These are phyloP conservation scores for Talaromyces sp. DNA, from an alignment of 2,329 filamentous ascomycete species.

Conservation along the genomic window DNA sequence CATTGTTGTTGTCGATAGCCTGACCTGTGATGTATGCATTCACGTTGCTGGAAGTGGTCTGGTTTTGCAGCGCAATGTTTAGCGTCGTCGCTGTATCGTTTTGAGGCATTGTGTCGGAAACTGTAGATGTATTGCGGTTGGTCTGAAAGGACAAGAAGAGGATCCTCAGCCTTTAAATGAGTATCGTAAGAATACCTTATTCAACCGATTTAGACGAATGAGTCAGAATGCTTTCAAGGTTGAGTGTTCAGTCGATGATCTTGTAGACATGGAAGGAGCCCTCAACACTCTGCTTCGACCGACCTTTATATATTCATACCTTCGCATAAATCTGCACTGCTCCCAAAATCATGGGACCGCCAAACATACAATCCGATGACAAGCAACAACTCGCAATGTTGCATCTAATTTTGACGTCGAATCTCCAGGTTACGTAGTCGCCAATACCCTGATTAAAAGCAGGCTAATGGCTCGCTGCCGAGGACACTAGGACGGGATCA, in stretches of 20 bases:
- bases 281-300: background rate
- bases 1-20: conserved; percentile 58
- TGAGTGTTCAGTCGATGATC: background rate
- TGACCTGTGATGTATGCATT: conserved; percentile 71
- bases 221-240: conserved; percentile 5
- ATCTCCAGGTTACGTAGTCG: background rate
- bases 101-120: background rate
- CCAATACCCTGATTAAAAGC: background rate
- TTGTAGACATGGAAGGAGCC: background rate
- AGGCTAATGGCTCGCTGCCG: background rate
- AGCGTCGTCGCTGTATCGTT: conserved; percentile 38
- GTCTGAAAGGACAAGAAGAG: background rate
- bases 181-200: background rate
- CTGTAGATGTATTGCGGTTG: background rate
- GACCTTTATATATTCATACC: background rate
- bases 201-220: background rate
- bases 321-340: background rate
- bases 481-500: background rate
- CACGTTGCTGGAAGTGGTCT: conserved; percentile 57
- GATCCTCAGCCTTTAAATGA: background rate
- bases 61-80: conserved; percentile 63
- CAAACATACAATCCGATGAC: background rate
- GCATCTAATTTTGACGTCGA: background rate
- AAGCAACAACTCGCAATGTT: background rate
- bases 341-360: background rate